Percentiles rank a stretch among this genome's conserved stretches.
These are phyloP conservation scores for Populus nigra DNA, from an alignment of 345 rosid genomes.

Conservation along the genomic window DNA sequence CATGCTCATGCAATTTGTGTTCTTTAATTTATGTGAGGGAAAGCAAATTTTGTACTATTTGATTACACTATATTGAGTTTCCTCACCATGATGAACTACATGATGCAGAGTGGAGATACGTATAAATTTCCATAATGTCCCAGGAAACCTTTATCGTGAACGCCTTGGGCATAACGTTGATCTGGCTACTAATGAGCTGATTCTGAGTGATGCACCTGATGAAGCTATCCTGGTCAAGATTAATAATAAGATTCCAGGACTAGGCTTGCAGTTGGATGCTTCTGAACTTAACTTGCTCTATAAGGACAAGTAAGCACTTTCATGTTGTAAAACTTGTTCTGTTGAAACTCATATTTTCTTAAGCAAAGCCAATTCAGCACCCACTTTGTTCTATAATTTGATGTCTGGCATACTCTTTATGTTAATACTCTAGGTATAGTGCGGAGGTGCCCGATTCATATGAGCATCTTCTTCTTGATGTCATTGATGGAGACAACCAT, in stretches of 20 bases:
- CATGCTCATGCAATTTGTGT: neutral
- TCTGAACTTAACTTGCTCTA: slow-evolving; percentile 73
- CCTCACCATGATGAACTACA: slow-evolving; percentile 8
- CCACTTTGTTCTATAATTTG: neutral
- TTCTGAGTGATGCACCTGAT: slow-evolving; percentile 60
- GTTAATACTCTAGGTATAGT: slow-evolving; percentile 40
- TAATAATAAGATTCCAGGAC: slow-evolving; percentile 70
- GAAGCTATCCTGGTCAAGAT: slow-evolving; percentile 70
- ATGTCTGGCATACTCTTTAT: neutral
- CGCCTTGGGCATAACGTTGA: slow-evolving; percentile 48
- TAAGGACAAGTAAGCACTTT: slow-evolving; percentile 54
- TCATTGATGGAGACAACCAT: slow-evolving; percentile 78
- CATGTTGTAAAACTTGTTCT: neutral
- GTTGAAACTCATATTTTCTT: neutral
- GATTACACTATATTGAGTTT: neutral
- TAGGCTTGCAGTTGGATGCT: slow-evolving; percentile 71
- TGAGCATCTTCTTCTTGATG: slow-evolving; percentile 76
- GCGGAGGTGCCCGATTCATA: slow-evolving; percentile 72
- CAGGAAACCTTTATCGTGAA: slow-evolving; percentile 64
- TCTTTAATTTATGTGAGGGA: neutral
- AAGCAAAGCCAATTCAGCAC: neutral
- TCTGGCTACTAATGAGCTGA: slow-evolving; percentile 61
- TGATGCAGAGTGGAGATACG: slow-evolving; percentile 67
- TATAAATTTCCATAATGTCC: slow-evolving; percentile 60
- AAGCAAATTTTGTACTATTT: neutral